Percentiles rank a stretch among this genome's conserved stretches.
Conservation (phyloP, 371 early-diverging fungal genomes). For the Mucor indicus region DNA sequence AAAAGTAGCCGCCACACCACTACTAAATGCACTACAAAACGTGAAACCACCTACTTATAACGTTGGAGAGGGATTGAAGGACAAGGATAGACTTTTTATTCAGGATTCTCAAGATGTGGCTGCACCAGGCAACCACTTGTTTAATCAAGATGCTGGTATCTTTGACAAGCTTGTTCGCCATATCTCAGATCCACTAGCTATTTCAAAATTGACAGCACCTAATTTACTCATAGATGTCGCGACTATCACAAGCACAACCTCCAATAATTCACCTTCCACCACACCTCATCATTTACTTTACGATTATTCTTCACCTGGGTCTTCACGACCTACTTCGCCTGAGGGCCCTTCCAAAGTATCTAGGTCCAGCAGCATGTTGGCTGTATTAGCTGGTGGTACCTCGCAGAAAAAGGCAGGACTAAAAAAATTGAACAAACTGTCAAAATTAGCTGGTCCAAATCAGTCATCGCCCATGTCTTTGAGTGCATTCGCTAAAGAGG, state of each 20-base stretch:
- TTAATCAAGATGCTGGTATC: slow-evolving; percentile 26
- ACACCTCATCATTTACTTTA: too few relatives aligned
- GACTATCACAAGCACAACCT: background rate
- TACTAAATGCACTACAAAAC: slow-evolving; percentile 18
- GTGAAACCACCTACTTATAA: slow-evolving; percentile 16
- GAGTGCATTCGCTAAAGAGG: background rate
- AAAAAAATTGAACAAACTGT: slow-evolving; percentile 6
- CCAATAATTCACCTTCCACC: background rate
- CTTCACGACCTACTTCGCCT: slow-evolving; percentile 9
- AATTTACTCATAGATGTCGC: slow-evolving; percentile 43
- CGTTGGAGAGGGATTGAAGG: slow-evolving; percentile 22
- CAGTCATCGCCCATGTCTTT: slow-evolving; percentile 5
- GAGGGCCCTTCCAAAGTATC: background rate
- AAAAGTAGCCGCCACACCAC: slow-evolving; percentile 3
- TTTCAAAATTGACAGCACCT: slow-evolving; percentile 40
- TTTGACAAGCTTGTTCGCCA: slow-evolving; percentile 32
- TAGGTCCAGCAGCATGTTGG: slow-evolving; percentile 30
- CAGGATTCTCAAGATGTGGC: slow-evolving; percentile 35
- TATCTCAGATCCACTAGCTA: slow-evolving; percentile 34
- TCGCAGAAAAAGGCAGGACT: slow-evolving; percentile 8
- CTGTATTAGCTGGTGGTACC: slow-evolving; percentile 30
- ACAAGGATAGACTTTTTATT: slow-evolving; percentile 29
- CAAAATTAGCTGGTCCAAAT: background rate
- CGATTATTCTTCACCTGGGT: too few relatives aligned
- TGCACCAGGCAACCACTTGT: slow-evolving; percentile 40